Evolutionary conservation across 2,329 filamentous ascomycete genomes (phyloP).

Genomic region (Cordyceps cateniannulata): DNA sequence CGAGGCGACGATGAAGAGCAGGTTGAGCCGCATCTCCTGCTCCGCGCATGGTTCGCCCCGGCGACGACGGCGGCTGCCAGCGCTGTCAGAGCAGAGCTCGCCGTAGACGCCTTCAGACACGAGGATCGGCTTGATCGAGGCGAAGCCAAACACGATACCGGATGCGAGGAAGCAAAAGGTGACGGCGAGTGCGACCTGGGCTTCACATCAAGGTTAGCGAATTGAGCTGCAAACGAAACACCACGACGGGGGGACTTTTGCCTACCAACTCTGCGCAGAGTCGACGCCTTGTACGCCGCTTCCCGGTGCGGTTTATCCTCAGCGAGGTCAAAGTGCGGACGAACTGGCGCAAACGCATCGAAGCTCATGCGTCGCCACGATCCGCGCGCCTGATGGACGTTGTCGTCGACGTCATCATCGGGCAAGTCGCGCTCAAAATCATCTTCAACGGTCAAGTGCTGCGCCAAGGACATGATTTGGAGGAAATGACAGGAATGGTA

Average conservation of each 20-base stretch:
- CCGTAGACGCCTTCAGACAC: conserved; percentile 67
- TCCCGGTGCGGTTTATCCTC: conserved; percentile 1
- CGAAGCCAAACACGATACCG: conserved; percentile 78
- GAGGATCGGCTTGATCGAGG: conserved; percentile 75
- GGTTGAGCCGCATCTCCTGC: conserved; percentile 58
- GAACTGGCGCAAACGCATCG: neutral
- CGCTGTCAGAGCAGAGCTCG: conserved; percentile 44
- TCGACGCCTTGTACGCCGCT: conserved; percentile 7
- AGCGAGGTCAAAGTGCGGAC: neutral
- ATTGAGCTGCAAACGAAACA: neutral
- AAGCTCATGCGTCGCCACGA: conserved; percentile 11
- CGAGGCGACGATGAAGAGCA: conserved; percentile 89
- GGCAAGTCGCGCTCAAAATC: conserved; percentile 1
- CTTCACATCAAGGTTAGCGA: conserved; percentile 25
- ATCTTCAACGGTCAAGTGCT: conserved; percentile 3
- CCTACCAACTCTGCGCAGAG: neutral
- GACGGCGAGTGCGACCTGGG: conserved; percentile 62
- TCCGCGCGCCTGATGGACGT: neutral
- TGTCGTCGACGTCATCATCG: neutral
- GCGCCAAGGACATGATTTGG: neutral
- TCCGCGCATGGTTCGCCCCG: conserved; percentile 36
- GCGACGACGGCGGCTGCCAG: conserved; percentile 2
- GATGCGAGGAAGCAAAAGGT: conserved; percentile 71
- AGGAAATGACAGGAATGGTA: too few relatives aligned
- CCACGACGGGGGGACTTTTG: too few relatives aligned